Percentiles rank a stretch among this genome's conserved stretches.
phyloP scores from a whole-genome alignment of 192 early-diverging fungal genomes.

The Oehlia diaphana region DNA sequence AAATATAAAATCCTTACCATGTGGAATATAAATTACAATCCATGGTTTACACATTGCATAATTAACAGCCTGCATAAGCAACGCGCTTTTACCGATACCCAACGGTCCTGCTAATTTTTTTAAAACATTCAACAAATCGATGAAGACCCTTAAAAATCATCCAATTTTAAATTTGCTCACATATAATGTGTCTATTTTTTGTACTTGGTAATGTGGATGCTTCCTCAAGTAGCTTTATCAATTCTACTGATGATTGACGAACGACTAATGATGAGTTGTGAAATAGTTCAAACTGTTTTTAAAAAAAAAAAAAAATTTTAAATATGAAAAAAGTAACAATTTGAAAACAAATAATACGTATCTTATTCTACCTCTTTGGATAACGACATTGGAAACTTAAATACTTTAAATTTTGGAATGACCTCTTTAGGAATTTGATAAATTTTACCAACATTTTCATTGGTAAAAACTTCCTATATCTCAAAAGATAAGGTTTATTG shows the following conservation, averaged over 20 bases:
- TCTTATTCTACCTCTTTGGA: constrained; percentile 19
- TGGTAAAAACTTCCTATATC: constrained; percentile 17
- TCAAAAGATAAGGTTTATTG: background rate
- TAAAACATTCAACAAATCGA: background rate
- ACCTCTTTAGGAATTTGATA: constrained; percentile 25
- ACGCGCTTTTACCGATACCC: constrained; percentile 52
- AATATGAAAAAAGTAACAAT: background rate
- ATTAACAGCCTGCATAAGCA: constrained; percentile 50
- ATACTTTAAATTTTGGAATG: constrained; percentile 32
- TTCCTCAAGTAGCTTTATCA: constrained; percentile 40
- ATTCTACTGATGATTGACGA: constrained; percentile 41
- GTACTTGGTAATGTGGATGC: constrained; percentile 35
- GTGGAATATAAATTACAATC: constrained; percentile 55
- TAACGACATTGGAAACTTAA: constrained; percentile 29
- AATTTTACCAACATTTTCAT: constrained; percentile 30
- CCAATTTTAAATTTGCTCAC: constrained; percentile 10
- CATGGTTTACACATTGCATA: constrained; percentile 45
- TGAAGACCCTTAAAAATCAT: background rate
- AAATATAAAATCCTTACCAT: constrained; percentile 33
- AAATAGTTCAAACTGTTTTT: constrained; percentile 42
- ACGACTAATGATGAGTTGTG: constrained; percentile 43
- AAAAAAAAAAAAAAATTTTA: background rate
- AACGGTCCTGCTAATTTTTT: constrained; percentile 38
- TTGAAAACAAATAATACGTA: background rate
- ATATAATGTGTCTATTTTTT: constrained; percentile 41